Evolutionary conservation across 108 stramenopile genomes (phyloP), one percentile per base, ranked within the genome.

Genomic region (Poteriospumella lacustris): DNA sequence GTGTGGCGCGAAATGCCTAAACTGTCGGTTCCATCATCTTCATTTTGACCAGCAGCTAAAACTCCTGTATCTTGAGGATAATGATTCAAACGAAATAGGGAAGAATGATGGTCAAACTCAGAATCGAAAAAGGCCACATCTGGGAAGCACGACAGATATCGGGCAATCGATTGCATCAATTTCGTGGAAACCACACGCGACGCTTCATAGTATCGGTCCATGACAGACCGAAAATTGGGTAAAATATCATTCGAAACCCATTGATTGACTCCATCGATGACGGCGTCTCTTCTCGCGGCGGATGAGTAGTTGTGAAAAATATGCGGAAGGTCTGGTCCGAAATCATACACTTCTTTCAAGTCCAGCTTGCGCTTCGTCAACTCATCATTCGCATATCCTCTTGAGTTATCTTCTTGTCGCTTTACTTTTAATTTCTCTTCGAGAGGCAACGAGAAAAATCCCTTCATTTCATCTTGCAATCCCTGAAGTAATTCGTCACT

Each of bases 391-490:
- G 60, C 31, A 33, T 64, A 64, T 64, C 60, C 60, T 12, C 60
- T 3, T 34, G 33, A 34, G 36, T 64, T 64, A 12, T 5, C 36
- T 64, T 64, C 60, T 31, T 26, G 9, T 64, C 60, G 28, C 3
- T 24, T 5, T 31, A 64, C 60, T 34, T 5, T 19, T 12, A 34
- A 5, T 33, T 64, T 64, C 3, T 12, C 24, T 24, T 64, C 60
- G 9, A 3, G 31, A 34, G 60, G 60, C 36, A 24, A 64, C 12
- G 28, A 5, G 24, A 64, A 64, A 24, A 64, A 64, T 31, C 5
- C 36, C 24, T 64, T 64, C 60, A 64, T 64, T 64, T 64, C 33
- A 34, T 64, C 60, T 31, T 31, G 15, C n/a, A n/a, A n/a, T n/a
- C n/a, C n/a, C n/a, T n/a, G n/a, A n/a, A n/a, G n/a, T 31, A 64